These are phyloP conservation scores for Beauveria rudraprayagi DNA, from an alignment of 2,329 filamentous ascomycete genomes.

Conservation along the genomic window DNA sequence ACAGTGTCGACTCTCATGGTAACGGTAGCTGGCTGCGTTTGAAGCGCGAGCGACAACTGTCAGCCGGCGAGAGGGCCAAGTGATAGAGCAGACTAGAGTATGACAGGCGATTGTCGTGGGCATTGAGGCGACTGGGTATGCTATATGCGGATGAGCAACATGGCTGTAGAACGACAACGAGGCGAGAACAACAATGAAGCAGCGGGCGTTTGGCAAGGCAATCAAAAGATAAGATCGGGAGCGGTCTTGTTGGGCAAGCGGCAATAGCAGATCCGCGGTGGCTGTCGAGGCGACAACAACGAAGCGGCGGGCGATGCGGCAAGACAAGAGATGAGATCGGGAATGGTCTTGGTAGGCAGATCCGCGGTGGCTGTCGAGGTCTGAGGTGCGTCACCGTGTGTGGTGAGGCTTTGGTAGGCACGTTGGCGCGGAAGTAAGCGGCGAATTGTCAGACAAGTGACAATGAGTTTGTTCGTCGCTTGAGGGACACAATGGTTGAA, in stretches of 20 bases:
- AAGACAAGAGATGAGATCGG: too few relatives aligned
- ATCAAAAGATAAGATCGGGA: background rate
- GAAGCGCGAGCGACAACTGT: background rate
- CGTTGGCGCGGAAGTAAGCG: too few relatives aligned
- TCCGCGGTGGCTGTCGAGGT: too few relatives aligned
- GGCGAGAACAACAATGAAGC: too few relatives aligned
- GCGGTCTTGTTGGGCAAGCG: background rate
- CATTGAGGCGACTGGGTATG: background rate
- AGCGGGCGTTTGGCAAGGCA: background rate
- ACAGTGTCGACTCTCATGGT: constrained; percentile 15
- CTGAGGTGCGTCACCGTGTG: background rate
- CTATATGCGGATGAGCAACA: constrained; percentile 6
- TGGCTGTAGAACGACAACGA: constrained; percentile 1
- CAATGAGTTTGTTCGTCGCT: background rate
- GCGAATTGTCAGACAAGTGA: background rate
- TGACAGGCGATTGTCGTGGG: background rate
- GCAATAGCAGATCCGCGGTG: background rate
- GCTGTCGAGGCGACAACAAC: background rate
- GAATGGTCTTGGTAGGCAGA: too few relatives aligned
- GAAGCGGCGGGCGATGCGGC: too few relatives aligned
- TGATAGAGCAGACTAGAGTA: background rate
- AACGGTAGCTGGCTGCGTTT: background rate
- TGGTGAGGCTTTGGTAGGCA: background rate
- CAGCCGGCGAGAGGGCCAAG: background rate
- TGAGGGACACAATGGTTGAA: constrained; percentile 1